Conservation (phyloP, 1,139 yeast species). For the Yarrowia galli region DNA sequence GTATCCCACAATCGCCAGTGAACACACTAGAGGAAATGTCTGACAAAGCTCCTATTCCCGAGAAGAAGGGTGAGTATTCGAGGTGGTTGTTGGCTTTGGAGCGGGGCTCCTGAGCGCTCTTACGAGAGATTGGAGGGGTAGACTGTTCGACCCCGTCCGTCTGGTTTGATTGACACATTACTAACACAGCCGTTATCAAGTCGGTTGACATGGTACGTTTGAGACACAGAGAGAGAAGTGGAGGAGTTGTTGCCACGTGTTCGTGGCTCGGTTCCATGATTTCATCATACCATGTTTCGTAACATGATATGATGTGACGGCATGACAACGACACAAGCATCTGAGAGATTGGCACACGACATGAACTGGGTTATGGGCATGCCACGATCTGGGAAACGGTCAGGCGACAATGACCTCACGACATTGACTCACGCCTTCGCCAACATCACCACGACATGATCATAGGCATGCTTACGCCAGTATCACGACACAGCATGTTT, state of each 20-base stretch:
- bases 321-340: no score
- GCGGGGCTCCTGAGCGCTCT: not conserved
- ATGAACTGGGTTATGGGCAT: no score
- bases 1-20: not conserved
- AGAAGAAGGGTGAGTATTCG: slow-evolving; percentile 36
- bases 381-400: no score
- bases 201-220: slow-evolving; percentile 46
- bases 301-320: no score
- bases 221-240: not conserved
- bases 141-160: no score
- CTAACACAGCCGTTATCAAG: slow-evolving; percentile 44
- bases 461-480: no score
- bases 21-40: slow-evolving; percentile 27
- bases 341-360: no score
- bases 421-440: no score
- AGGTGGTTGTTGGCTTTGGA: not conserved
- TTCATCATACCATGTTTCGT: not conserved
- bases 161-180: not conserved
- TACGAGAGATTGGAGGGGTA: not conserved
- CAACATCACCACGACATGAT: no score
- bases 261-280: not conserved
- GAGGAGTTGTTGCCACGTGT: not conserved
- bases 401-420: no score
- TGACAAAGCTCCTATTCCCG: slow-evolving; percentile 38
- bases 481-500: no score